These are phyloP conservation scores for Medicago ruthenica DNA, from an alignment of 306 rosid species.

Conservation along the genomic window DNA sequence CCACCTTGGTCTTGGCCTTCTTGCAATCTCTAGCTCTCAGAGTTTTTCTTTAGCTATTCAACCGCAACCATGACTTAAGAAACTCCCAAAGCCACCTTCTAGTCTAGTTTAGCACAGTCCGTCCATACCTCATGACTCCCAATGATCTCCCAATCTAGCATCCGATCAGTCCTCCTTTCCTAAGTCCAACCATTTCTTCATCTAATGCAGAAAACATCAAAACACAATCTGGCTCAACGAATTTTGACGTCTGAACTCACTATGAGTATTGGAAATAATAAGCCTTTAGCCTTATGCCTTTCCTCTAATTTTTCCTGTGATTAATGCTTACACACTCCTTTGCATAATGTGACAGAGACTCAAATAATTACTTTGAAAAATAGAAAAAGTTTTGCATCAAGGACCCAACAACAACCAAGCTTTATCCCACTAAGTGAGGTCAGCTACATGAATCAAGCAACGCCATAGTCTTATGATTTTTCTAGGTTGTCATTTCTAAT, in stretches of 20 bases:
- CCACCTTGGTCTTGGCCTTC: background rate
- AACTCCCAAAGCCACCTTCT: background rate
- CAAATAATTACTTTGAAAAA: background rate
- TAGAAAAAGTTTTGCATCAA: background rate
- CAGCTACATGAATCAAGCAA: too few relatives aligned
- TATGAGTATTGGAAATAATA: background rate
- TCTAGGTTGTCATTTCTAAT: too few relatives aligned
- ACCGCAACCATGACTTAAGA: background rate
- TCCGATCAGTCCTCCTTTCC: background rate
- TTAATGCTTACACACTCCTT: background rate
- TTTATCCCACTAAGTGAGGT: too few relatives aligned
- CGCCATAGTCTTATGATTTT: too few relatives aligned
- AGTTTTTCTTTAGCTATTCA: background rate
- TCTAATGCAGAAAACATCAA: background rate
- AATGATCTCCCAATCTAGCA: background rate
- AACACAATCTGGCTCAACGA: background rate
- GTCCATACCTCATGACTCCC: background rate
- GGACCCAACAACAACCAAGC: background rate
- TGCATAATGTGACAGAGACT: background rate
- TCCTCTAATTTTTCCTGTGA: background rate
- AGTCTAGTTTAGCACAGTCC: background rate
- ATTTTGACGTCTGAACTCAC: background rate
- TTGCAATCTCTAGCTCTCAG: constrained; percentile 2
- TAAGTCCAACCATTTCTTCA: background rate
- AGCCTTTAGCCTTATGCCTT: background rate